Evolutionary conservation across 768 basidiomycete genomes (phyloP).

Genomic region (Tricholoma terreum): DNA sequence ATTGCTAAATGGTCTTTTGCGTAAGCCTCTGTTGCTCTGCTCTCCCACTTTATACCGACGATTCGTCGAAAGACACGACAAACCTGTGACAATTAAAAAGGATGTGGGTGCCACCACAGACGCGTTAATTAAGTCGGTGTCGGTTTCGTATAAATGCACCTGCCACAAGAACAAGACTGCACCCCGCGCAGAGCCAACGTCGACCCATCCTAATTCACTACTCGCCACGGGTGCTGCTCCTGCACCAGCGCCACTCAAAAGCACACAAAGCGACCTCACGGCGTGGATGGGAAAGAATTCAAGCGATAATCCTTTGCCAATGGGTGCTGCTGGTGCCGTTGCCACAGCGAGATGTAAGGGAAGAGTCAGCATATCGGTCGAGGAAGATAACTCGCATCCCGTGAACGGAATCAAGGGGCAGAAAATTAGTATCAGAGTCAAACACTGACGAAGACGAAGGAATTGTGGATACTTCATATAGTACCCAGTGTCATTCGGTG

Average conservation of each 20-base stretch:
- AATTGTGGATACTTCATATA: background rate
- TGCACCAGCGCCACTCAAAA: background rate
- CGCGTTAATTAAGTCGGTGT: background rate
- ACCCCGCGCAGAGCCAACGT: background rate
- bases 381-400: slow-evolving; percentile 1
- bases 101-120: too few species aligned
- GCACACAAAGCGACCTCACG: background rate
- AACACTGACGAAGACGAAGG: background rate
- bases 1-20: slow-evolving; percentile 14
- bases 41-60: background rate
- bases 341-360: background rate
- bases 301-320: background rate
- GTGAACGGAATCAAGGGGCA: background rate
- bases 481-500: too few species aligned
- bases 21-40: background rate
- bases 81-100: background rate
- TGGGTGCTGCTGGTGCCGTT: too few species aligned
- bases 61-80: background rate
- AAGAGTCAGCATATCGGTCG: background rate
- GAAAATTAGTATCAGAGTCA: background rate
- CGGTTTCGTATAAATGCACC: background rate
- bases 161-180: background rate
- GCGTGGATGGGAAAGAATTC: background rate
- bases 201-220: background rate
- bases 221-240: background rate